Base-by-base conservation (phyloP, 306 rosid genomes). In the Pterocarpus santalinus region DNA sequence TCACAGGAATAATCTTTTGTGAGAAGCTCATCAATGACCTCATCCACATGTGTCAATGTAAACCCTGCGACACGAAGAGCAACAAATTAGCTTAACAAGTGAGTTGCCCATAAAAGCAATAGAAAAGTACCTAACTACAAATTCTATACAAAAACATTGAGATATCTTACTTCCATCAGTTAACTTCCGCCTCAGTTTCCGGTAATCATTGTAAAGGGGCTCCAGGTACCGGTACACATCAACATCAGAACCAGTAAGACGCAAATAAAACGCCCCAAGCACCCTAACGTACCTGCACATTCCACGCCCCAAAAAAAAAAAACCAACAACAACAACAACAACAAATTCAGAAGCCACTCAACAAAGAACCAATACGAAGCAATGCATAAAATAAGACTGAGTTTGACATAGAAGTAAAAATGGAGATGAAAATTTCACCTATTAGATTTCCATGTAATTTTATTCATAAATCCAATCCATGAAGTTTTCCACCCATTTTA, bases 1-100 rank as follows among this genome's bases (percentile, higher is more conserved):
- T 96, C 99, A 39, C 98, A 96, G 36, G 94, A 93, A 78, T 93
- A 96, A 83, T 96, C 99, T 41, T 10, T 92, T 2, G 93, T 93
- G 67, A 96, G 87, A 87, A 96, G 97, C 74, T 96, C 99, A 83
- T 96, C 98, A 72, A 96, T 96, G 70, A 93, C 93, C 91, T 96
- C 99, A 85, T 96, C 99, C 83, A 96, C 97, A 55, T 92, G 99
- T 1, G 98, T 92, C 91, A 96, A 88, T 32, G 85, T 0, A 84
- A 87, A 96, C 57, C 84, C 99, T 95, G 87, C 80, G 69, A 82
- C 80, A 81, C 62, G 60, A 64, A 55, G 9, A 57, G 34, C 49
- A 80, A 52, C 13, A 41, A 13, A 22, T 55, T 56, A 62, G 65
- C 36, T 55, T 63, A 65, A 52, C 32, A 49, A 72, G 77, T 67